A percentile compares a stretch with the other conserved stretches of the same genome.
These are phyloP conservation scores for Chlorella sp. DNA, from an alignment of 139 green algal genomes.

Conservation along the genomic window DNA sequence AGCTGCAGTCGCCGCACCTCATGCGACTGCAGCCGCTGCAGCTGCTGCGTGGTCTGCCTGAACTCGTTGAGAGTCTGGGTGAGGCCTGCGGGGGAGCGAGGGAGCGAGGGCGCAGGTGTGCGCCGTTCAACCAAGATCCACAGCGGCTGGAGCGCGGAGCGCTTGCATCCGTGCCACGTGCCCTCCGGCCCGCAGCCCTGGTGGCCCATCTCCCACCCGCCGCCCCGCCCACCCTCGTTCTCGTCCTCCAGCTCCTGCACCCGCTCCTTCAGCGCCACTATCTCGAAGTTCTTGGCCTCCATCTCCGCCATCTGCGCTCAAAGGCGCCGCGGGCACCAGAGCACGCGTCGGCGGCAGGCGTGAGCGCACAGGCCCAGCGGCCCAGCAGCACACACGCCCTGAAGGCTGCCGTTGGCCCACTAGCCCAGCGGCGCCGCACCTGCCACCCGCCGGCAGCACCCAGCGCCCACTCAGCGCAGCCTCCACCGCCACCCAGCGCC, in stretches of 20 bases:
- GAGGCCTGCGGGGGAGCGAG: conserved; percentile 12
- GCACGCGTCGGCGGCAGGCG: too few relatives aligned
- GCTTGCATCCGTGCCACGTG: too few relatives aligned
- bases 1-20: conserved; percentile 21
- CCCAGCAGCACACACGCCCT: background rate
- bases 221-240: background rate
- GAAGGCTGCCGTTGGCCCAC: background rate
- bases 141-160: background rate
- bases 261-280: background rate
- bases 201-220: too few relatives aligned
- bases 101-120: too few relatives aligned
- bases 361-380: too few relatives aligned
- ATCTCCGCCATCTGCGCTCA: too few relatives aligned
- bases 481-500: conserved; percentile 43
- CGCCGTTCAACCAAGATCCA: too few relatives aligned
- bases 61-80: conserved; percentile 43
- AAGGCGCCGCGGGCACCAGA: too few relatives aligned
- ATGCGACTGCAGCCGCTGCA: conserved; percentile 26
- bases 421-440: background rate
- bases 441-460: background rate
- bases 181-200: background rate
- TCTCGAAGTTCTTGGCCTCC: too few relatives aligned
- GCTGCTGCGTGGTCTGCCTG: conserved; percentile 29
- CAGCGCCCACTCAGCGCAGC: conserved; percentile 7
- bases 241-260: background rate